Evolutionary conservation across 2,329 filamentous ascomycete species (phyloP).

Genomic region (Chaetomium globosum): DNA sequence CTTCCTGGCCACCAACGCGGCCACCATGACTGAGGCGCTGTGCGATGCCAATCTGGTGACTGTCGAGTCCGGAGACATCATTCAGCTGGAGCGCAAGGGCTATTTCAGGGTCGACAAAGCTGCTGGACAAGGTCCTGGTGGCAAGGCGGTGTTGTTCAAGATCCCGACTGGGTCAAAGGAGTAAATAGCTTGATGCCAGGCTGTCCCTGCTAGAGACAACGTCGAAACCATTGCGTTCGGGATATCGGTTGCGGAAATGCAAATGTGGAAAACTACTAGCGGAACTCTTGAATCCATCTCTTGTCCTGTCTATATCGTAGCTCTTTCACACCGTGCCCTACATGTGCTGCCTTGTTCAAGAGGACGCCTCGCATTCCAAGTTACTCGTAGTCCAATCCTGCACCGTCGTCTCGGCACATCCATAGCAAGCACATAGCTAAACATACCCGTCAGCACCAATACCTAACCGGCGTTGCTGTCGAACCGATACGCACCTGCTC

Average conservation of each 20-base stretch:
- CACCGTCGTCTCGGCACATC: conserved; percentile 25
- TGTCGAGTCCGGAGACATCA: conserved; percentile 81
- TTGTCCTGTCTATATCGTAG: too few relatives aligned
- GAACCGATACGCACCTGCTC: conserved; percentile 14
- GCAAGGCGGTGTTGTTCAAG: conserved; percentile 23
- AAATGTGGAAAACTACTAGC: too few relatives aligned
- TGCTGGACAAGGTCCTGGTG: conserved; percentile 19
- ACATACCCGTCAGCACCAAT: background rate
- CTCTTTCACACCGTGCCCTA: background rate
- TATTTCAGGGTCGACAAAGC: conserved; percentile 81
- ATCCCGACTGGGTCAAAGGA: conserved; percentile 23
- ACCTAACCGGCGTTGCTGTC: background rate
- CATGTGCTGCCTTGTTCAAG: background rate
- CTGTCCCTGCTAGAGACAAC: too few relatives aligned
- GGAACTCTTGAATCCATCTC: too few relatives aligned
- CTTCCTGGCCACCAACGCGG: conserved; percentile 74
- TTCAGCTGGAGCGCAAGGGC: conserved; percentile 90
- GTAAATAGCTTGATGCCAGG: background rate
- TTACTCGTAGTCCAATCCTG: conserved; percentile 19
- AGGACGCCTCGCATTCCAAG: conserved; percentile 3
- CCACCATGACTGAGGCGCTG: conserved; percentile 69
- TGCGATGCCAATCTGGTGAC: conserved; percentile 78
- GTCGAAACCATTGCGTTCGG: too few relatives aligned
- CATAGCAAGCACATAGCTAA: conserved; percentile 24
- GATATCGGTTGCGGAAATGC: too few relatives aligned